Conservation (phyloP, 2,329 filamentous ascomycete genomes). For the Raffaelea ambrosiae region DNA sequence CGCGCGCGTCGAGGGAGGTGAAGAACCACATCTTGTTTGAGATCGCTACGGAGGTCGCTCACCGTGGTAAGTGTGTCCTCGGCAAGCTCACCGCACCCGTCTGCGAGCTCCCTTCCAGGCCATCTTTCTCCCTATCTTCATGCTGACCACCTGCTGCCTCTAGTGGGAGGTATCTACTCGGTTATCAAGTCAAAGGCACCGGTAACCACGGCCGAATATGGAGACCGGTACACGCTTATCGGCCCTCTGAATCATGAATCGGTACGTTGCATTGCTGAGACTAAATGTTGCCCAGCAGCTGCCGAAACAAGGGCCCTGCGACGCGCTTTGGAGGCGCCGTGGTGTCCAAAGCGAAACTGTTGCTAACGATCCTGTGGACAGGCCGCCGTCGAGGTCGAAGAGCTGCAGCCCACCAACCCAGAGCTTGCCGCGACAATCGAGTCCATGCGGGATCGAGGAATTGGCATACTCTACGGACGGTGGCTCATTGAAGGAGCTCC, state of each 20-base stretch:
- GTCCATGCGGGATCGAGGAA: constrained; percentile 87
- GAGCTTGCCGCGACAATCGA: constrained; percentile 76
- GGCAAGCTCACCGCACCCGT: background rate
- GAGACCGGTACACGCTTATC: constrained; percentile 90
- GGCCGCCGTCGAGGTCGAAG: constrained; percentile 97
- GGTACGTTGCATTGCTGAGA: constrained; percentile 37
- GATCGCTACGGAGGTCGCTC: constrained; percentile 92
- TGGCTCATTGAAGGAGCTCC: constrained; percentile 98
- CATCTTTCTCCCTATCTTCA: background rate
- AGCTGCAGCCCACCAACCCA: constrained; percentile 73
- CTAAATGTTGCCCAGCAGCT: too few species aligned
- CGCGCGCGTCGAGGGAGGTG: constrained; percentile 56
- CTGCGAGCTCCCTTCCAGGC: too few species aligned
- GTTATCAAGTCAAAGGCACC: constrained; percentile 98
- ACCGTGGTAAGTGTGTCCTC: constrained; percentile 61
- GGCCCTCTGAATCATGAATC: constrained; percentile 89
- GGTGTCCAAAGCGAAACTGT: too few species aligned
- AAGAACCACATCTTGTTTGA: constrained; percentile 96
- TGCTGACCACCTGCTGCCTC: background rate
- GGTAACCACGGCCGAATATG: constrained; percentile 97
- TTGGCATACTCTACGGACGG: constrained; percentile 83
- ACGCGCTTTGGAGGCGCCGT: too few species aligned
- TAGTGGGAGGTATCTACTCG: constrained; percentile 97
- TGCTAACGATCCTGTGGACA: constrained; percentile 24
- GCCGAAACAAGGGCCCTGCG: too few species aligned